phyloP scores from a whole-genome alignment of 768 basidiomycete genomes.

The Suillus variegatus region DNA sequence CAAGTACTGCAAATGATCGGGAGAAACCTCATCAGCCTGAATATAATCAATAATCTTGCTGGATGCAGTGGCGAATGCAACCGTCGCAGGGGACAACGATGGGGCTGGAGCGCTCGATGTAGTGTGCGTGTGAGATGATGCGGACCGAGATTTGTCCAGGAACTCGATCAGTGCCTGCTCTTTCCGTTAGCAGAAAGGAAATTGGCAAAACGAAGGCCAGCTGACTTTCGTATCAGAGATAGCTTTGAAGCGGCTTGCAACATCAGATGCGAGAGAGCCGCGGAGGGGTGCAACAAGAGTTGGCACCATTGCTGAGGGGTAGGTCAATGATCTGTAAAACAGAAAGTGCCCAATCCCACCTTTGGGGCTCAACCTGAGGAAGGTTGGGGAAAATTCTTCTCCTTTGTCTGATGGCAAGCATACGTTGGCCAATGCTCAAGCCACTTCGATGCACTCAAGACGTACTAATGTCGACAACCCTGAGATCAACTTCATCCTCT shows the following conservation, averaged over 20 bases:
- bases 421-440: background rate
- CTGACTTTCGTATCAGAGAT: slow-evolving; percentile 71
- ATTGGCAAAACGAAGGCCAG: background rate
- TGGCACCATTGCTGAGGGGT: slow-evolving; percentile 68
- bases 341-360: slow-evolving; percentile 41
- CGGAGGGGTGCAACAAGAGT: slow-evolving; percentile 83
- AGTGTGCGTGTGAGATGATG: slow-evolving; percentile 65
- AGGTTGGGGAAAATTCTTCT: slow-evolving; percentile 76
- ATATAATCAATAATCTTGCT: slow-evolving; percentile 47
- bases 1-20: slow-evolving; percentile 56
- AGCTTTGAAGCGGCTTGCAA: slow-evolving; percentile 80
- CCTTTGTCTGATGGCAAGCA: slow-evolving; percentile 55
- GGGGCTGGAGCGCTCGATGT: slow-evolving; percentile 77
- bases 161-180: slow-evolving; percentile 73
- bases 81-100: slow-evolving; percentile 75
- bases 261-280: slow-evolving; percentile 66
- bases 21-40: slow-evolving; percentile 64
- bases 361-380: slow-evolving; percentile 75
- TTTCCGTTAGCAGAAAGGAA: background rate
- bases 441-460: background rate
- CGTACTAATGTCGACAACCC: slow-evolving; percentile 64
- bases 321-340: slow-evolving; percentile 3
- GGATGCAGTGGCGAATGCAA: slow-evolving; percentile 50
- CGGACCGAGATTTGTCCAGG: slow-evolving; percentile 79
- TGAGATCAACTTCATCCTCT: slow-evolving; percentile 70